Evolutionary conservation across 148 eudicot genomes (phyloP).

Genomic region (Chenopodium quinoa): DNA sequence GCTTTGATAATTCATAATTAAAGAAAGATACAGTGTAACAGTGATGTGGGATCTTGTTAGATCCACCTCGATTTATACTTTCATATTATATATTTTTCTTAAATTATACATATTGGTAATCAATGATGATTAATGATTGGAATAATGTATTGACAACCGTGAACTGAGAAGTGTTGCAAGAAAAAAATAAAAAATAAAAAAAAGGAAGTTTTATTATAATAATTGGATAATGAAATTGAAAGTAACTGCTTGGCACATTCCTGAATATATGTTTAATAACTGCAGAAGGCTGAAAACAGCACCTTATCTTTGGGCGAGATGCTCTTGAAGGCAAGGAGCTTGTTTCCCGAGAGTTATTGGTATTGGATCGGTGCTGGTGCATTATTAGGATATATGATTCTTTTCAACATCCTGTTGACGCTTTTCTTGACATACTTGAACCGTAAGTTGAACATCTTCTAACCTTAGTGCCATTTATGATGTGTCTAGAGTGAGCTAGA

Average conservation of each 20-base stretch:
- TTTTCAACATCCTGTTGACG: slow-evolving; percentile 81
- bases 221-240: neutral
- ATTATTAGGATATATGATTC: slow-evolving; percentile 67
- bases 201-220: no score
- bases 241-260: neutral
- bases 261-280: slow-evolving; percentile 4
- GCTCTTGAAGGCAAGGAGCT: slow-evolving; percentile 71
- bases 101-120: no score
- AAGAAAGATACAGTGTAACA: no score
- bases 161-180: no score
- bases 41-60: no score
- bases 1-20: no score
- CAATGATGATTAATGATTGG: no score
- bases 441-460: slow-evolving; percentile 56
- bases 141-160: no score
- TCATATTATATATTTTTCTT: no score
- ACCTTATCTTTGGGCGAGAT: slow-evolving; percentile 63
- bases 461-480: slow-evolving; percentile 4
- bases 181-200: no score
- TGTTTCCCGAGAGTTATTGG: slow-evolving; percentile 88
- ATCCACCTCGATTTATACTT: neutral
- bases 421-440: slow-evolving; percentile 79
- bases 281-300: slow-evolving; percentile 65
- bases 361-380: slow-evolving; percentile 98
- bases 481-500: neutral